Percentiles rank a stretch among this genome's conserved stretches.
phyloP scores from a whole-genome alignment of 2,329 filamentous ascomycete genomes.

The Apiospora phragmitis region DNA sequence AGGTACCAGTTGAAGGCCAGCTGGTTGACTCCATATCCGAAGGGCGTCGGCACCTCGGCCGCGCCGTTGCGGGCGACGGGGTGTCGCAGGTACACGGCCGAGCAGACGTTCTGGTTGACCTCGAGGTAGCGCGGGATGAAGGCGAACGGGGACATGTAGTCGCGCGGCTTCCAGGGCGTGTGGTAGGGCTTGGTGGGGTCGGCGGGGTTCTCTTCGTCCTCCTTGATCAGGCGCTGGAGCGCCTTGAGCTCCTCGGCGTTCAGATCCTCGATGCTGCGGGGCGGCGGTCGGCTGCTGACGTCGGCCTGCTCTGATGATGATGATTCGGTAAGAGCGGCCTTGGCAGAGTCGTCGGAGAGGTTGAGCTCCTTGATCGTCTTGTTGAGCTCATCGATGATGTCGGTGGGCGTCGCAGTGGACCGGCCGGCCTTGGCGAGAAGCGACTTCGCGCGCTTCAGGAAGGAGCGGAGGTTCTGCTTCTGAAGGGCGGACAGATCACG shows the following conservation, averaged over 20 bases:
- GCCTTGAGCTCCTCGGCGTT: conserved; percentile 53
- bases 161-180: conserved; percentile 85
- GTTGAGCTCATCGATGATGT: conserved; percentile 56
- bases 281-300: background rate
- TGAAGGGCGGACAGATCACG: conserved; percentile 58
- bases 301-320: conserved; percentile 11
- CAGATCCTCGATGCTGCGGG: conserved; percentile 40
- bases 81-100: conserved; percentile 91
- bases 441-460: conserved; percentile 64
- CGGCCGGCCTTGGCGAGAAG: conserved; percentile 57
- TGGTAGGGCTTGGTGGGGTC: conserved; percentile 80
- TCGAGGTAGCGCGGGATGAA: conserved; percentile 95
- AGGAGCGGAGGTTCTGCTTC: conserved; percentile 75
- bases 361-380: conserved; percentile 49
- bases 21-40: conserved; percentile 67
- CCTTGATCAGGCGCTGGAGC: conserved; percentile 57
- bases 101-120: conserved; percentile 96
- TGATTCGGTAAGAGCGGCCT: conserved; percentile 8
- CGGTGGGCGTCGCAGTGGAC: conserved; percentile 32
- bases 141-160: conserved; percentile 88
- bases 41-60: conserved; percentile 85
- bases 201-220: conserved; percentile 72
- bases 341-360: conserved; percentile 28
- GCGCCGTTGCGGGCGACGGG: conserved; percentile 82
- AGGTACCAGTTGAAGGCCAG: conserved; percentile 95